phyloP scores from a whole-genome alignment of 768 basidiomycete genomes.

The Lactarius sanguifluus region DNA sequence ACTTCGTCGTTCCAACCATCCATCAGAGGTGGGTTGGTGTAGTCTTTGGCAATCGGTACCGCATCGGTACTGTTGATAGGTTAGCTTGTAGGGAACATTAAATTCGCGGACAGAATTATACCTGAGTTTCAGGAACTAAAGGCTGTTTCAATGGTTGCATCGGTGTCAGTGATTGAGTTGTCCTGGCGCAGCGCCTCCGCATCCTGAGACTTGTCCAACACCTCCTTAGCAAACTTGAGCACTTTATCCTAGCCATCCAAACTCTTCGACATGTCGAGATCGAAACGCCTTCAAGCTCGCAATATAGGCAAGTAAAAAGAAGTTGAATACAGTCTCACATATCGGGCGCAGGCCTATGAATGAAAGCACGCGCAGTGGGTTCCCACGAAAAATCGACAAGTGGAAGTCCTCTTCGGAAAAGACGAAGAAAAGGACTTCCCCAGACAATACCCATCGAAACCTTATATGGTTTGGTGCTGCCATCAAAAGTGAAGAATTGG shows the following conservation, averaged over 20 bases:
- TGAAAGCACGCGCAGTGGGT: neutral
- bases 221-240: neutral
- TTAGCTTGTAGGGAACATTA: neutral
- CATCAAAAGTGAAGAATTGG: too few species aligned
- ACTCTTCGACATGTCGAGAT: neutral
- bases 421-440: too few species aligned
- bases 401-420: neutral
- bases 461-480: too few species aligned
- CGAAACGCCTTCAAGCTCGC: neutral
- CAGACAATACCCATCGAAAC: neutral
- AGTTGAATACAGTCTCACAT: neutral
- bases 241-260: neutral
- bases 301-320: neutral
- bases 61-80: neutral
- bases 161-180: neutral
- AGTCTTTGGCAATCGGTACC: neutral
- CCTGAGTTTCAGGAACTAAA: neutral
- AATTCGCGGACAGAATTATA: neutral
- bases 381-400: neutral
- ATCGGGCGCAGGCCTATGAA: neutral
- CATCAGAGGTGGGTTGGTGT: neutral
- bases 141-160: neutral
- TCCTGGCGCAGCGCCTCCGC: neutral
- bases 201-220: neutral
- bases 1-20: neutral